A percentile compares a stretch with the other conserved stretches of the same genome.
Evolutionary conservation across 441 rosid genomes (phyloP).

Genomic region (Manihot esculenta): DNA sequence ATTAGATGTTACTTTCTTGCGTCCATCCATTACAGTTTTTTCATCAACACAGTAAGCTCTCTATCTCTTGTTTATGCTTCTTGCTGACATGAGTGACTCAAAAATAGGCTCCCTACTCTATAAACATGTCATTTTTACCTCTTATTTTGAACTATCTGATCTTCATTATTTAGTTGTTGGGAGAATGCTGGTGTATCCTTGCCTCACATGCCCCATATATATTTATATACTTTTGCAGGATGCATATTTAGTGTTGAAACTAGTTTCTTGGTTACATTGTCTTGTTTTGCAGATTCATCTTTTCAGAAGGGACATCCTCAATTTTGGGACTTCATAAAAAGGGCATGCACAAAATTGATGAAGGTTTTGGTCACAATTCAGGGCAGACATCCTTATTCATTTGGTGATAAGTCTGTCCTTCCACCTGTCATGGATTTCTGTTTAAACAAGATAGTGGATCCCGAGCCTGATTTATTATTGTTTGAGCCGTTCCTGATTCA

Average conservation of each 20-base stretch:
- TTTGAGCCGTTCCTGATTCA: slow-evolving; percentile 87
- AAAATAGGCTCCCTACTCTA: background rate
- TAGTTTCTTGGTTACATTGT: slow-evolving; percentile 23
- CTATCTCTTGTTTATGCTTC: background rate
- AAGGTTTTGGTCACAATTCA: slow-evolving; percentile 85
- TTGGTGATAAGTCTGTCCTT: slow-evolving; percentile 92
- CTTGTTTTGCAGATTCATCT: slow-evolving; percentile 61
- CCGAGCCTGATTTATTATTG: slow-evolving; percentile 54
- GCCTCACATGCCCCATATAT: background rate
- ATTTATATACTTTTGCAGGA: background rate
- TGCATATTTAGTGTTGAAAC: slow-evolving; percentile 4
- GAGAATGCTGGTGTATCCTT: background rate
- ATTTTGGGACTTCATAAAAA: slow-evolving; percentile 79
- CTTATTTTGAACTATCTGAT: background rate
- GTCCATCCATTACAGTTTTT: background rate
- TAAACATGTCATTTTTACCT: background rate
- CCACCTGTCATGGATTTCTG: slow-evolving; percentile 85
- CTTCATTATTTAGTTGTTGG: background rate
- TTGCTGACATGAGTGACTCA: background rate
- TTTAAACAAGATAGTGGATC: slow-evolving; percentile 82
- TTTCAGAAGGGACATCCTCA: slow-evolving; percentile 65
- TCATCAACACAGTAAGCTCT: background rate
- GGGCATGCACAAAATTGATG: slow-evolving; percentile 90
- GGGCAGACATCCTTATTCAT: slow-evolving; percentile 92
- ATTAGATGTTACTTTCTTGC: background rate